phyloP scores from a whole-genome alignment of 805 yeast species.

The Saccharomyces mikatae region DNA sequence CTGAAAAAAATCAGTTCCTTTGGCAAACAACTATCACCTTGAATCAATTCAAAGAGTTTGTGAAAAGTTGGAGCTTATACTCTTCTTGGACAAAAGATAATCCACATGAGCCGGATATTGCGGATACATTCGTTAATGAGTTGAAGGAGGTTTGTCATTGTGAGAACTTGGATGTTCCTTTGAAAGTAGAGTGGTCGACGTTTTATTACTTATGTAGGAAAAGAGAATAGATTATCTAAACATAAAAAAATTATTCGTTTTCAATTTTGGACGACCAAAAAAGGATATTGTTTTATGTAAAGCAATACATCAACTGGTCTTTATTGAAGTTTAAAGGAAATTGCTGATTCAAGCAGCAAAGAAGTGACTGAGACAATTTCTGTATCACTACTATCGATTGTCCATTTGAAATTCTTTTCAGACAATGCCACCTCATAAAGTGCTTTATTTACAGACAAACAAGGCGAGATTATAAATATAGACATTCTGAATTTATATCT shows the following conservation, averaged over 20 bases:
- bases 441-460: background rate
- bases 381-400: too few species aligned
- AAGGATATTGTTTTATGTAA: too few species aligned
- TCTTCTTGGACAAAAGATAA: slow-evolving; percentile 48
- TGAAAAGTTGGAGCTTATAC: slow-evolving; percentile 59
- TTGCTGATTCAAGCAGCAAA: background rate
- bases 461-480: background rate
- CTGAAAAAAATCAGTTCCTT: slow-evolving; percentile 23
- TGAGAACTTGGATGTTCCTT: slow-evolving; percentile 32
- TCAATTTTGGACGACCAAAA: too few species aligned
- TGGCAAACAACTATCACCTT: slow-evolving; percentile 35
- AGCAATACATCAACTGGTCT: background rate
- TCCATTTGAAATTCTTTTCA: too few species aligned
- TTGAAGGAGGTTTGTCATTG: slow-evolving; percentile 39
- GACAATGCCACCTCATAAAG: background rate
- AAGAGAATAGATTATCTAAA: background rate
- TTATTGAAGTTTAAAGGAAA: background rate
- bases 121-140: slow-evolving; percentile 40
- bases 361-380: background rate
- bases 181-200: slow-evolving; percentile 49
- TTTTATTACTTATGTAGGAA: slow-evolving; percentile 37
- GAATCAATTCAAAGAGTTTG: slow-evolving; percentile 40
- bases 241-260: too few species aligned
- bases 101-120: slow-evolving; percentile 38
- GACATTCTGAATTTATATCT: background rate